Base-by-base conservation (phyloP, 257 asterid species). In the Plectranthus barbatus region DNA sequence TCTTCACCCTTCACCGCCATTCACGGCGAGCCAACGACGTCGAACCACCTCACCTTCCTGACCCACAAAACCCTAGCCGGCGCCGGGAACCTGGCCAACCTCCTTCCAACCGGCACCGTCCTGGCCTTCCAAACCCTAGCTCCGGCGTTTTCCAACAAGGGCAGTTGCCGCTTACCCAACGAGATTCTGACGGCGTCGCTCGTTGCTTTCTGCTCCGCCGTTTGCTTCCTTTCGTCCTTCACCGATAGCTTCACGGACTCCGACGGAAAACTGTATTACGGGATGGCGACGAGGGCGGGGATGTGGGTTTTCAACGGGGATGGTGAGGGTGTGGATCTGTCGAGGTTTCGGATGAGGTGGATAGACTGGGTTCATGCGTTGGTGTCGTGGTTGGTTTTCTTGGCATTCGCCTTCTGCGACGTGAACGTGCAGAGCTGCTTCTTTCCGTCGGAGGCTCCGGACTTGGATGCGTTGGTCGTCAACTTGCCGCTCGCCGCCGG, bases 31-130 rank as follows among this genome's bases (percentile, higher is more conserved):
- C 42, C 42, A 39, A 10, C 14, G 14, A 6, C 13, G 9, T 12
- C 4, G 50, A 18, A 6, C 0, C 11, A 15, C 6, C n/a, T 4
- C 3, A 3, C 40, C 40, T 1, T 45, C 52, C 11, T 49, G 15
- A n/a, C 47, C 37, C 21, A 81, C 72, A 81, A 65, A 72, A 76
- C 87, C 80, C 33, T 87, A 56, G 81, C 84, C 6, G 64, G 77
- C 40, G 87, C 84, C 6, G 85, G 85, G 29, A 84, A 82, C 77
- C 76, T 87, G 14, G 80, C 86, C 2, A 79, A 83, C 82, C 94
- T 87, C 71, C 79, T 84, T 0, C 91, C 95, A 3, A 87, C n/a
- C n/a, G n/a, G n/a, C n/a, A n/a, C n/a, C n/a, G n/a, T n/a, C n/a
- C n/a, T n/a, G n/a, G n/a, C n/a, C 91, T 84, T 83, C 46, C 80